phyloP scores from a whole-genome alignment of 768 basidiomycete species.

The Mycena haematopus region DNA sequence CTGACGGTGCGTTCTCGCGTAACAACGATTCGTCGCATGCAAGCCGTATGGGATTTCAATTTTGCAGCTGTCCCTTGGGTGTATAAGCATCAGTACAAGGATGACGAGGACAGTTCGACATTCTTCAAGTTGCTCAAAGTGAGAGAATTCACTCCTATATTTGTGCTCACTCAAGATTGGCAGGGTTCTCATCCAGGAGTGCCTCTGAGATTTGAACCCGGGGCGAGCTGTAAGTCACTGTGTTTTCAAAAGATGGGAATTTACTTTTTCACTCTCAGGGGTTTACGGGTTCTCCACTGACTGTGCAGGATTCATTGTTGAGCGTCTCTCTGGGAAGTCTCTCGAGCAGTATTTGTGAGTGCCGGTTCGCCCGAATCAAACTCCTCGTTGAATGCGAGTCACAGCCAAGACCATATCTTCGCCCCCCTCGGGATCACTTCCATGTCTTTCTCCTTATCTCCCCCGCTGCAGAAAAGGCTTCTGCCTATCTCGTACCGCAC shows the following conservation, averaged over 20 bases:
- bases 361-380: conserved; percentile 10
- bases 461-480: conserved; percentile 22
- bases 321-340: conserved; percentile 34
- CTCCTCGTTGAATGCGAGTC: not conserved
- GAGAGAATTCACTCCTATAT: not conserved
- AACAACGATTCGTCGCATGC: too few relatives aligned
- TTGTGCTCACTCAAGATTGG: not conserved
- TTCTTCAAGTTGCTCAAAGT: conserved; percentile 39
- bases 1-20: not conserved
- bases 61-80: not conserved
- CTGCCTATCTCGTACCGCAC: conserved; percentile 27
- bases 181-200: conserved; percentile 35
- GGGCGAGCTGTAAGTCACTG: conserved; percentile 7
- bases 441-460: conserved; percentile 32
- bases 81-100: conserved; percentile 35
- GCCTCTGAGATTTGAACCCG: conserved; percentile 40
- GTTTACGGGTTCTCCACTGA: conserved; percentile 36
- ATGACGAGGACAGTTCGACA: conserved; percentile 30
- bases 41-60: too few relatives aligned
- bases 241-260: not conserved
- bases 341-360: conserved; percentile 42
- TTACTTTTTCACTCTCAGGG: not conserved
- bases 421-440: conserved; percentile 31
- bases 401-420: conserved; percentile 29
- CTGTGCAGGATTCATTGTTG: conserved; percentile 37